A percentile compares a stretch with the other conserved stretches of the same genome.
Evolutionary conservation across 768 basidiomycete genomes (phyloP).

Genomic region (Suillus subaureus): DNA sequence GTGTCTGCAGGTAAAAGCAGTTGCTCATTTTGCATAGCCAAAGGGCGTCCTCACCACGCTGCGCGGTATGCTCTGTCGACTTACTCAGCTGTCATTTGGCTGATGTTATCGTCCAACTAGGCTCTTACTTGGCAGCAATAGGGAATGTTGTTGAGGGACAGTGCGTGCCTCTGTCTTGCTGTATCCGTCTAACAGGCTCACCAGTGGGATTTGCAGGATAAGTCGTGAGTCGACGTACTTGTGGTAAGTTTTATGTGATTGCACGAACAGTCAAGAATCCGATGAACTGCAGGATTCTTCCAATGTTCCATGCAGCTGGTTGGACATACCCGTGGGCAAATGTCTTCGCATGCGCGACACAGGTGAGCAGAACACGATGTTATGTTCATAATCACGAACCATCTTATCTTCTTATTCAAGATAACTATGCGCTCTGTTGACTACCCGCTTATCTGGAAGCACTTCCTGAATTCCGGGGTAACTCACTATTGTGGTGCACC

Average conservation of each 20-base stretch:
- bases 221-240: conserved; percentile 70
- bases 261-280: not conserved
- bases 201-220: conserved; percentile 46
- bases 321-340: conserved; percentile 90
- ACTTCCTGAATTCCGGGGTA: conserved; percentile 69
- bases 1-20: too few relatives aligned
- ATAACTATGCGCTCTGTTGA: conserved; percentile 75
- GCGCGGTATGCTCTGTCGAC: conserved; percentile 49
- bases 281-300: conserved; percentile 64
- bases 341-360: conserved; percentile 72
- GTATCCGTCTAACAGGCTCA: not conserved
- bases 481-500: conserved; percentile 91
- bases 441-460: conserved; percentile 76
- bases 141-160: conserved; percentile 76
- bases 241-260: conserved; percentile 48
- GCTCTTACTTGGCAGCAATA: conserved; percentile 80
- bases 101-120: conserved; percentile 34
- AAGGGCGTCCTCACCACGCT: conserved; percentile 83
- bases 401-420: conserved; percentile 35
- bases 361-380: conserved; percentile 44
- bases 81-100: not conserved
- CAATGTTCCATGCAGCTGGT: conserved; percentile 89
- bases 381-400: not conserved
- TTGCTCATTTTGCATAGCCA: conserved; percentile 47
- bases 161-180: conserved; percentile 40